phyloP scores from a whole-genome alignment of 2,329 filamentous ascomycete species.

The Ceratocystiopsis sp. region DNA sequence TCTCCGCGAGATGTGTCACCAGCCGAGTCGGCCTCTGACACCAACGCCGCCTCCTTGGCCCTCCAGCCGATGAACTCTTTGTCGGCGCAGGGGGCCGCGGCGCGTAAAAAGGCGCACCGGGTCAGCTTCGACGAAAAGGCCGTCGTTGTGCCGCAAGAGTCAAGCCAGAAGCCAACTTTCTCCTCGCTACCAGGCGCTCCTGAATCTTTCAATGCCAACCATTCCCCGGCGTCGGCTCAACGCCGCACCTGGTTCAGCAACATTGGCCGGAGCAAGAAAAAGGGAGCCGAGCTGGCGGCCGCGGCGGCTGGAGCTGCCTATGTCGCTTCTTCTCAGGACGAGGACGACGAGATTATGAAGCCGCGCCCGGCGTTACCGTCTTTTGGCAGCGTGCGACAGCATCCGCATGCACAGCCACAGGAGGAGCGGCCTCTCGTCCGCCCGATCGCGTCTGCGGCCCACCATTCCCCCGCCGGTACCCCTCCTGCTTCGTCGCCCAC shows the following conservation, averaged over 20 bases:
- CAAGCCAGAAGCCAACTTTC: too few species aligned
- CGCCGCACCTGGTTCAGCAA: conserved; percentile 34
- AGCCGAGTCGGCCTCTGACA: conserved; percentile 29
- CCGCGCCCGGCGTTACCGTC: conserved; percentile 57
- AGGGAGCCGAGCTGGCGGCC: conserved; percentile 13
- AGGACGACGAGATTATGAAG: conserved; percentile 54
- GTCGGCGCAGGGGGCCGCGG: conserved; percentile 6
- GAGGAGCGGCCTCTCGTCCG: conserved; percentile 40
- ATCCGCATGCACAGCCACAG: conserved; percentile 30
- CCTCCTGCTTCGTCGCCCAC: conserved; percentile 10
- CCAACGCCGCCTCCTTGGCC: conserved; percentile 1
- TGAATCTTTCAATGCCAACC: too few species aligned
- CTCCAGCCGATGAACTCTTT: background rate
- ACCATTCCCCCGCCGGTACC: background rate
- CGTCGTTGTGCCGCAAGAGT: conserved; percentile 16
- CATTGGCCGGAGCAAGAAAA: conserved; percentile 31
- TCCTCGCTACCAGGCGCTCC: background rate
- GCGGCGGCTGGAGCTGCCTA: conserved; percentile 23
- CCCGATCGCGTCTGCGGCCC: conserved; percentile 16
- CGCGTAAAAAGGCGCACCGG: conserved; percentile 47
- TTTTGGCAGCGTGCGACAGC: conserved; percentile 57
- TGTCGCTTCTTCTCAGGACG: conserved; percentile 20
- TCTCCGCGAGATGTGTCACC: conserved; percentile 36
- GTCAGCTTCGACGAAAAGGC: conserved; percentile 63
- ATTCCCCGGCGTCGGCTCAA: too few species aligned